phyloP scores from a whole-genome alignment of 129 eudicot genomes.

The Oenanthe sinensis region DNA sequence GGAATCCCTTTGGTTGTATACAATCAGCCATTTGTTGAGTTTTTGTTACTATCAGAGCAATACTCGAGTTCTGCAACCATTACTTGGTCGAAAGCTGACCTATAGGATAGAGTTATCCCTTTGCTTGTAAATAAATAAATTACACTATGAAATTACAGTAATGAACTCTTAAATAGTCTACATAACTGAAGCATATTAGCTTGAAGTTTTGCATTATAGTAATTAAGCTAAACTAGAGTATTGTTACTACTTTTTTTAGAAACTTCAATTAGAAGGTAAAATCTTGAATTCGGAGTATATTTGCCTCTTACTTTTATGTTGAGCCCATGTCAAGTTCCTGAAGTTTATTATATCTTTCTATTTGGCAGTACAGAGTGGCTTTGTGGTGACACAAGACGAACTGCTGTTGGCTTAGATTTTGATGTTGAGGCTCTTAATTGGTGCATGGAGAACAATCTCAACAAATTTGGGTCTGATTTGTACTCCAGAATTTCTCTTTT shows the following conservation, averaged over 20 bases:
- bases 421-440: slow-evolving; percentile 85
- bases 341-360: not conserved
- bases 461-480: slow-evolving; percentile 63
- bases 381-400: slow-evolving; percentile 65
- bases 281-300: not conserved
- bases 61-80: not conserved
- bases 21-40: not conserved
- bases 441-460: slow-evolving; percentile 81
- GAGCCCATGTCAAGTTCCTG: not conserved
- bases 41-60: not conserved
- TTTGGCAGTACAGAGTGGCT: slow-evolving; percentile 89
- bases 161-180: not conserved
- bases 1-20: not conserved
- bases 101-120: not conserved
- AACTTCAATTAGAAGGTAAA: not conserved
- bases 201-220: too few species aligned
- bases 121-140: not conserved
- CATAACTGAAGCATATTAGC: not conserved
- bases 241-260: not conserved
- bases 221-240: not conserved
- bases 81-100: not conserved
- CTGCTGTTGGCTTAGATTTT: slow-evolving; percentile 84
- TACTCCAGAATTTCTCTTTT: slow-evolving; percentile 65
- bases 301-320: not conserved
- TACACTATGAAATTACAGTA: not conserved